Evolutionary conservation across 805 yeast species (phyloP).

Genomic region (Isabelozyma rhagii): DNA sequence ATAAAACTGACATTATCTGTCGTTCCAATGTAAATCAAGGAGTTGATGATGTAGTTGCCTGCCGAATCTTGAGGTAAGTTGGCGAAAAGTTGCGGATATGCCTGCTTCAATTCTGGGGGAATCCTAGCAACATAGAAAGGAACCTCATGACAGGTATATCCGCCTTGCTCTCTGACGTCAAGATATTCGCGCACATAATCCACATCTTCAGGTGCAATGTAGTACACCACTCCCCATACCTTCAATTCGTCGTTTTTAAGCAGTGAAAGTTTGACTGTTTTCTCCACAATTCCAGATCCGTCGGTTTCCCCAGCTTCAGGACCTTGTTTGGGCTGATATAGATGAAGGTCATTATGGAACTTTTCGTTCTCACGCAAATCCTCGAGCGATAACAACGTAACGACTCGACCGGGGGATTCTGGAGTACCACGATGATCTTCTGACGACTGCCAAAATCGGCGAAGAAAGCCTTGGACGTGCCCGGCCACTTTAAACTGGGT

Average conservation of each 20-base stretch:
- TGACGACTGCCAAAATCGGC: slow-evolving; percentile 91
- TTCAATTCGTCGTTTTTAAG: slow-evolving; percentile 42
- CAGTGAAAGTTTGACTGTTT: slow-evolving; percentile 7
- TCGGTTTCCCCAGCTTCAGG: slow-evolving; percentile 4
- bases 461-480: slow-evolving; percentile 65
- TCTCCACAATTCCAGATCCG: slow-evolving; percentile 8
- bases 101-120: neutral
- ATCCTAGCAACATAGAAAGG: slow-evolving; percentile 50
- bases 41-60: slow-evolving; percentile 45
- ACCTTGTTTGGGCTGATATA: slow-evolving; percentile 23
- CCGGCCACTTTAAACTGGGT: slow-evolving; percentile 66
- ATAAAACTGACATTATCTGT: slow-evolving; percentile 76
- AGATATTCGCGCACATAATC: slow-evolving; percentile 62
- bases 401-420: slow-evolving; percentile 85
- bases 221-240: slow-evolving; percentile 83
- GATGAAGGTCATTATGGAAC: slow-evolving; percentile 43
- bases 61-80: slow-evolving; percentile 15
- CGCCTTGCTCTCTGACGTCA: slow-evolving; percentile 85
- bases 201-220: slow-evolving; percentile 64
- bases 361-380: slow-evolving; percentile 42
- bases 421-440: slow-evolving; percentile 90
- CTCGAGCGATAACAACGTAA: slow-evolving; percentile 64
- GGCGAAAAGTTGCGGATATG: slow-evolving; percentile 1
- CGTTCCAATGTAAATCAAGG: slow-evolving; percentile 81
- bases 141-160: slow-evolving; percentile 69